Evolutionary conservation across 73 alveolate genomes (phyloP).

Genomic region (Tetrahymena borealis): DNA sequence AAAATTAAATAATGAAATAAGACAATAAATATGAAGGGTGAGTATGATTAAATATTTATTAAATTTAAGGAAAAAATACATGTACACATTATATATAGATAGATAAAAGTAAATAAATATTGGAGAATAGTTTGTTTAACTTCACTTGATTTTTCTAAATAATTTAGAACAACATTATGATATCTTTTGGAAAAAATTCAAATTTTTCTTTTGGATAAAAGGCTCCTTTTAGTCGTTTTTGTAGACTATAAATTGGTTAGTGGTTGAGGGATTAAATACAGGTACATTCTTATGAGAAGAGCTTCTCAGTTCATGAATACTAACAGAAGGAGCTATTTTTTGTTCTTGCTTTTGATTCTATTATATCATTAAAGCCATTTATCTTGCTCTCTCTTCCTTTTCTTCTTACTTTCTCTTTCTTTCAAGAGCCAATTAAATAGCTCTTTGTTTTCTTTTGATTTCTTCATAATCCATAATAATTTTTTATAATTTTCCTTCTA

Average conservation of each 20-base stretch:
- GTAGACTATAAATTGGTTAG: not conserved
- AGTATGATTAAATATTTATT: too few relatives aligned
- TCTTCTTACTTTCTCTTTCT: not conserved
- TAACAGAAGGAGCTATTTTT: not conserved
- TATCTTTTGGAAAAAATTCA: not conserved
- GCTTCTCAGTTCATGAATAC: not conserved
- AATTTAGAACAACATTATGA: not conserved
- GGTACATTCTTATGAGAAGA: not conserved
- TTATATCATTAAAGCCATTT: not conserved
- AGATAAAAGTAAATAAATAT: not conserved
- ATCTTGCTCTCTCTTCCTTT: not conserved
- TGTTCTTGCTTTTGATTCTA: not conserved
- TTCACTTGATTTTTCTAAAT: not conserved
- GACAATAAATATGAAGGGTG: too few relatives aligned
- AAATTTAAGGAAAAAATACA: too few relatives aligned
- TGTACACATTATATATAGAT: too few relatives aligned
- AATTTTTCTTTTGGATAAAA: not conserved
- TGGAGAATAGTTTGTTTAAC: not conserved
- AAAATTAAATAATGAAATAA: too few relatives aligned
- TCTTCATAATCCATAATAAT: not conserved
- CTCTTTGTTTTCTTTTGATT: not conserved
- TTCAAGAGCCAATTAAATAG: not conserved
- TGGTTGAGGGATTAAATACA: not conserved
- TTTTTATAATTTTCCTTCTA: not conserved
- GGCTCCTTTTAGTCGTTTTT: not conserved